These are phyloP conservation scores for Euphorbia corollata DNA, from an alignment of 441 rosid species.

Conservation along the genomic window DNA sequence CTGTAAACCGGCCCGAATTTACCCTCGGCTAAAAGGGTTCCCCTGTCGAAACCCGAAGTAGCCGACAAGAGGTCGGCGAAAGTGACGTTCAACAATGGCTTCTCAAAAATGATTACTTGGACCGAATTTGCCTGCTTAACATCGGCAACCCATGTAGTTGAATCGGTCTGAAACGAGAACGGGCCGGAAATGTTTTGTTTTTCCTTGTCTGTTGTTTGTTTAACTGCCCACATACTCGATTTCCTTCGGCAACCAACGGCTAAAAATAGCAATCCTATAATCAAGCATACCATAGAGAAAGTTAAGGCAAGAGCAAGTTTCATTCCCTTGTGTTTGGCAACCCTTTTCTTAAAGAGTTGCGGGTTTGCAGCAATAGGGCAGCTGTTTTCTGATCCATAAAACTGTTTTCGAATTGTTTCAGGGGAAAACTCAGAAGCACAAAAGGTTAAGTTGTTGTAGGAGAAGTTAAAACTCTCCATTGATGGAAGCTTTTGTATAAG, in stretches of 20 bases:
- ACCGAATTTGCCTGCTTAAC: conserved; percentile 77
- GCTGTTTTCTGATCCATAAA: conserved; percentile 55
- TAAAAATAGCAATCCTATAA: conserved; percentile 52
- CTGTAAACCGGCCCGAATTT: conserved; percentile 91
- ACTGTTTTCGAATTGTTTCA: conserved; percentile 40
- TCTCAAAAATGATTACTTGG: conserved; percentile 75
- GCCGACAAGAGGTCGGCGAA: conserved; percentile 86
- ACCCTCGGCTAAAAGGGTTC: conserved; percentile 84
- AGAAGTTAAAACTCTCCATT: conserved; percentile 77
- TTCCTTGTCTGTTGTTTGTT: conserved; percentile 58
- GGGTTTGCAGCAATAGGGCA: conserved; percentile 93
- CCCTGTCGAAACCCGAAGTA: conserved; percentile 77
- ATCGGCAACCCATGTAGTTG: conserved; percentile 90
- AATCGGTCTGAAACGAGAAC: conserved; percentile 81
- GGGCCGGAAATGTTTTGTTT: conserved; percentile 75
- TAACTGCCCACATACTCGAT: conserved; percentile 45
- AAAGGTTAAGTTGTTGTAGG: conserved; percentile 77
- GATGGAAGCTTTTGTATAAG: conserved; percentile 45
- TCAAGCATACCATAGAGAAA: conserved; percentile 55
- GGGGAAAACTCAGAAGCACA: conserved; percentile 49
- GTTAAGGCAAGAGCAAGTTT: conserved; percentile 62
- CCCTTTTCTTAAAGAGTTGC: conserved; percentile 40
- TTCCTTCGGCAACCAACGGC: conserved; percentile 64
- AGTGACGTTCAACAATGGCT: conserved; percentile 74
- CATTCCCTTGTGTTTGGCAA: conserved; percentile 35